These are phyloP conservation scores for Coix lacrymajobi DNA, from an alignment of 176 grass and related monocot species.

Conservation along the genomic window DNA sequence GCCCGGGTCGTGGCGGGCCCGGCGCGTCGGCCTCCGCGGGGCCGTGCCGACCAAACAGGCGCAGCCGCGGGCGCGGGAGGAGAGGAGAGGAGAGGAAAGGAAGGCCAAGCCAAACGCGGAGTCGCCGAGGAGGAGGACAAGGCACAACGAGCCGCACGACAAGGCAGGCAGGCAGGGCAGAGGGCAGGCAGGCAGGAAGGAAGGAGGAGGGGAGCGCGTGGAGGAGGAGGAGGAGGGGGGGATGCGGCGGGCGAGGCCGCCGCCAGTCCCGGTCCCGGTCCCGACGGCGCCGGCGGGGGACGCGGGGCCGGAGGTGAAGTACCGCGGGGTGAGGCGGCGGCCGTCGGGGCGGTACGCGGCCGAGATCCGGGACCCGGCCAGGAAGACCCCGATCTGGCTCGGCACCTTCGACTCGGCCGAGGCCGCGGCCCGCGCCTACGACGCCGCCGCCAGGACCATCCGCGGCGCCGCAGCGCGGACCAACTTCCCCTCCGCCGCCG, in stretches of 20 bases:
- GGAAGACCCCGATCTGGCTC: conserved; percentile 68
- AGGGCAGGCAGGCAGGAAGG: background rate
- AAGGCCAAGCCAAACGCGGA: conserved; percentile 25
- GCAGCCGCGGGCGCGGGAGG: background rate
- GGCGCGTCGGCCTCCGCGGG: background rate
- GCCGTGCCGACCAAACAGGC: conserved; percentile 35
- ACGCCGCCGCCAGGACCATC: conserved; percentile 53
- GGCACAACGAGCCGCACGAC: background rate
- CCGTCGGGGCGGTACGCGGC: conserved; percentile 75
- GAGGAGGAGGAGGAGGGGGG: background rate
- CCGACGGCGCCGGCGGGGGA: background rate
- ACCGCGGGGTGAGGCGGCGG: conserved; percentile 63
- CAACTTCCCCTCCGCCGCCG: conserved; percentile 40
- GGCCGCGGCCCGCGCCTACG: conserved; percentile 69
- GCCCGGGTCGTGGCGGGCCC: conserved; percentile 40
- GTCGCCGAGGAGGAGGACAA: conserved; percentile 20
- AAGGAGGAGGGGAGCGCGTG: background rate
- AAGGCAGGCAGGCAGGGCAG: background rate
- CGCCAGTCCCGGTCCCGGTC: conserved; percentile 14
- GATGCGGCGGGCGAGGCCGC: conserved; percentile 41
- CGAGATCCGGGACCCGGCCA: conserved; percentile 73
- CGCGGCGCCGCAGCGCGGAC: conserved; percentile 56
- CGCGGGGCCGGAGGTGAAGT: conserved; percentile 35
- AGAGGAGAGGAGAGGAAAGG: background rate
- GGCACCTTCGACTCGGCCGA: conserved; percentile 68